phyloP scores from a whole-genome alignment of 1,139 yeast genomes.

The Diutina rugosa region DNA sequence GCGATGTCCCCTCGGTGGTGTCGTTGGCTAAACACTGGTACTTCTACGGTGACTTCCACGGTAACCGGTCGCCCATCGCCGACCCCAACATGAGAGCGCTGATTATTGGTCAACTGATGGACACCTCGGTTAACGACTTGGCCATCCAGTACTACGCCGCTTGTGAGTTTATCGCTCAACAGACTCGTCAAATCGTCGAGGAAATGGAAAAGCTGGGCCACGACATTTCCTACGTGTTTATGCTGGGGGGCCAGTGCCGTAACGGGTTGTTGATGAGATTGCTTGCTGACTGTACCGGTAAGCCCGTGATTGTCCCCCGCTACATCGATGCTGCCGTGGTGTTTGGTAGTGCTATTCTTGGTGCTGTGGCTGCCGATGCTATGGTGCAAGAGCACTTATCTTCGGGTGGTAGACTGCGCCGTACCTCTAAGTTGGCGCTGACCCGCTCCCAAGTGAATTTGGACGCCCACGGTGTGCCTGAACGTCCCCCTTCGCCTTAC shows the following conservation, averaged over 20 bases:
- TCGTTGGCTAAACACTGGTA: conserved; percentile 74
- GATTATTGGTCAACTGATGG: conserved; percentile 89
- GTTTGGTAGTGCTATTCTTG: conserved; percentile 86
- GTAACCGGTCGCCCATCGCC: conserved; percentile 93
- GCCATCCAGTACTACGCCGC: conserved; percentile 86
- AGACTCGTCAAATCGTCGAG: conserved; percentile 88
- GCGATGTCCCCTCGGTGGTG: conserved; percentile 54
- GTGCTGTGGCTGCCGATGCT: conserved; percentile 80
- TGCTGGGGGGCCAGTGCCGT: conserved; percentile 96
- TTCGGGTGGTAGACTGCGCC: conserved; percentile 24
- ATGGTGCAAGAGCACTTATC: conserved; percentile 26
- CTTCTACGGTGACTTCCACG: conserved; percentile 93
- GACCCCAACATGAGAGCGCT: conserved; percentile 92
- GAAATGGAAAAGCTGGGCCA: conserved; percentile 77
- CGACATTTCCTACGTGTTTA: conserved; percentile 57
- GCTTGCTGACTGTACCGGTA: conserved; percentile 84
- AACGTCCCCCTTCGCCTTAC: conserved; percentile 47
- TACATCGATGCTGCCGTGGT: conserved; percentile 96
- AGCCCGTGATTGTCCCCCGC: conserved; percentile 87
- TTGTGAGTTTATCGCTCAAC: conserved; percentile 95
- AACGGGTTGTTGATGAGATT: conserved; percentile 79
- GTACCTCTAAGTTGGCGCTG: conserved; percentile 19
- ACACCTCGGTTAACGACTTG: conserved; percentile 66
- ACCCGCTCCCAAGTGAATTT: conserved; percentile 19
- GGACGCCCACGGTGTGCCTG: conserved; percentile 7